phyloP scores from a whole-genome alignment of 495 filamentous ascomycete species.

The Xylaria cubensis region DNA sequence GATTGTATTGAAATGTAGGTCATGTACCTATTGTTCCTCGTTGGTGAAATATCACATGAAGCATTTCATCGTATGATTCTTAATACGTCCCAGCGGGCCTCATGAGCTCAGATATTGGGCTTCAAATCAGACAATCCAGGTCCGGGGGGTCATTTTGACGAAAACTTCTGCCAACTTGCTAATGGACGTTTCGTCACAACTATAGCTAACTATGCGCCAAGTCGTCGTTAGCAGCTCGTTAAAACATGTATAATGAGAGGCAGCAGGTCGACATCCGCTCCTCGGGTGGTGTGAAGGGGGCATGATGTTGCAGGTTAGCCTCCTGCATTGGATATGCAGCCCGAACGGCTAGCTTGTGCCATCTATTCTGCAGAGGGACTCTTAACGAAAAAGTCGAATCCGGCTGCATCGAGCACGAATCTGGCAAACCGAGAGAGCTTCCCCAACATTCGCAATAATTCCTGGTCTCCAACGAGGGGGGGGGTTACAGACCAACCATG shows the following conservation, averaged over 20 bases:
- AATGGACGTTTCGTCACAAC: neutral
- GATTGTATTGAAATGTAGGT: slow-evolving; percentile 1
- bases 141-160: too few relatives aligned
- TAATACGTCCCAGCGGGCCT: neutral
- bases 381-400: slow-evolving; percentile 8
- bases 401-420: slow-evolving; percentile 6
- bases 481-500: slow-evolving; percentile 12
- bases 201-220: slow-evolving; percentile 8
- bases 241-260: neutral
- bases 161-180: neutral
- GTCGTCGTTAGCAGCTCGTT: neutral
- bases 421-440: neutral
- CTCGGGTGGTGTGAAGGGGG: slow-evolving; percentile 8
- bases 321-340: slow-evolving; percentile 24
- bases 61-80: slow-evolving; percentile 19
- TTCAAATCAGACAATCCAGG: slow-evolving; percentile 4
- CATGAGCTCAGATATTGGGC: slow-evolving; percentile 5
- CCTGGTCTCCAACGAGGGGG: slow-evolving; percentile 6
- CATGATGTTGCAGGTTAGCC: slow-evolving; percentile 15
- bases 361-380: neutral
- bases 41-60: neutral
- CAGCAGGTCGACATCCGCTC: neutral
- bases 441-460: neutral
- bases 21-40: slow-evolving; percentile 2
- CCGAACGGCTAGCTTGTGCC: slow-evolving; percentile 7